Evolutionary conservation across 2,329 filamentous ascomycete genomes (phyloP).

Genomic region (Raffaelea ambrosiae): DNA sequence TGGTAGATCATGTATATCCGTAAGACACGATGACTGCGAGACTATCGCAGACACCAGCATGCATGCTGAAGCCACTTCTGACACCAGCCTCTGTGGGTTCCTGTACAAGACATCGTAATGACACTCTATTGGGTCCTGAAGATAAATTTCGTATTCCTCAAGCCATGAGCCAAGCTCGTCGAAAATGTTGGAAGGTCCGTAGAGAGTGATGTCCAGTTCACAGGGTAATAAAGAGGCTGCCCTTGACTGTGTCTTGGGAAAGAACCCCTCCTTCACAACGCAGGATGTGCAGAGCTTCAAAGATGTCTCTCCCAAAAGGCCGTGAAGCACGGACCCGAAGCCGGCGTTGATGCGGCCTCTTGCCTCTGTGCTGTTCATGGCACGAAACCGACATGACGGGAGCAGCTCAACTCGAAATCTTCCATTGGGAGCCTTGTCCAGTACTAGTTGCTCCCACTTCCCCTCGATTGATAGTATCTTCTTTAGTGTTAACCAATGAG

Average conservation of each 20-base stretch:
- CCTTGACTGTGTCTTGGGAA: not conserved
- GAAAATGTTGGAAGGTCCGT: conserved; percentile 18
- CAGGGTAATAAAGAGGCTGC: not conserved
- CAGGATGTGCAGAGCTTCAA: conserved; percentile 4
- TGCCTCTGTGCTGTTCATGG: not conserved
- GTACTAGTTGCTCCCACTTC: too few relatives aligned
- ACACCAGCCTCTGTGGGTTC: conserved; percentile 25
- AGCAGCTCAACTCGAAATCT: not conserved
- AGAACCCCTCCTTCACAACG: not conserved
- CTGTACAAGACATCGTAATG: conserved; percentile 20
- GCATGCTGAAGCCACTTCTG: not conserved
- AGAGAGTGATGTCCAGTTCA: conserved; percentile 19
- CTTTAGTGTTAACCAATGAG: too few relatives aligned
- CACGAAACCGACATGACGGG: not conserved
- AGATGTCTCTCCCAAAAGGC: conserved; percentile 2
- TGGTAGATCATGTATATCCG: not conserved
- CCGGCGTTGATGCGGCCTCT: conserved; percentile 1
- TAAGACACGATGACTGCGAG: not conserved
- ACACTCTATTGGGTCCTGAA: conserved; percentile 25
- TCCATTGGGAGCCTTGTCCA: too few relatives aligned
- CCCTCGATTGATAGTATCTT: too few relatives aligned
- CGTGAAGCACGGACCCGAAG: conserved; percentile 1
- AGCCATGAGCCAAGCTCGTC: conserved; percentile 22
- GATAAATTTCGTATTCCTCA: conserved; percentile 20
- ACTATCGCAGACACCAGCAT: conserved; percentile 1